A percentile compares a stretch with the other conserved stretches of the same genome.
These are phyloP conservation scores for Solanum sparsipilum DNA, from an alignment of 257 asterid species.

Conservation along the genomic window DNA sequence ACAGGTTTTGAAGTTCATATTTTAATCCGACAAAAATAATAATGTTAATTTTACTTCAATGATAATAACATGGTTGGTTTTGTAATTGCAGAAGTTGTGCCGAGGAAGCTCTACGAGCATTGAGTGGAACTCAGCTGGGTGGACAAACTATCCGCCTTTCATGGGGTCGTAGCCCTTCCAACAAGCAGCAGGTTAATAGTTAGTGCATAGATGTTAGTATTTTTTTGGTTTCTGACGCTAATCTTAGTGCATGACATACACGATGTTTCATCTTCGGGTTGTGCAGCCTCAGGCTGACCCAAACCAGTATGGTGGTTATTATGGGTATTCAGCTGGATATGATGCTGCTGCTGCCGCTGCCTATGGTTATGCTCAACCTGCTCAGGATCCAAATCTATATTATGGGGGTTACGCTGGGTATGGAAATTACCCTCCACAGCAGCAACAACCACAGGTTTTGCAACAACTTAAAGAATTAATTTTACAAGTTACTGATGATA, in stretches of 20 bases:
- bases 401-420: constrained; percentile 38
- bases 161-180: constrained; percentile 95
- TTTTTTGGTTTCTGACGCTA: neutral
- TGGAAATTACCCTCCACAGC: constrained; percentile 32
- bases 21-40: neutral
- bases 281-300: constrained; percentile 31
- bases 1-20: constrained; percentile 32
- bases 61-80: neutral
- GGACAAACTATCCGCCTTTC: constrained; percentile 90
- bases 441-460: constrained; percentile 51
- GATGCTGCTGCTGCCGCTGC: constrained; percentile 4
- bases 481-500: neutral
- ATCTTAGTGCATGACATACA: neutral
- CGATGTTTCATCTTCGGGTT: neutral
- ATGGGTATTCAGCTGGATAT: constrained; percentile 37
- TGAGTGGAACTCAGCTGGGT: constrained; percentile 71
- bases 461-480: neutral
- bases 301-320: constrained; percentile 29
- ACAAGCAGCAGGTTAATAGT: constrained; percentile 70
- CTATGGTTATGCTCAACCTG: constrained; percentile 35
- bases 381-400: constrained; percentile 38
- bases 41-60: neutral
- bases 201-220: neutral
- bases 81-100: constrained; percentile 62
- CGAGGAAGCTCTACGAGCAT: constrained; percentile 66